A percentile compares a stretch with the other conserved stretches of the same genome.
phyloP scores from a whole-genome alignment of 106 monocot species.

The Phalaenopsis aphrodite region DNA sequence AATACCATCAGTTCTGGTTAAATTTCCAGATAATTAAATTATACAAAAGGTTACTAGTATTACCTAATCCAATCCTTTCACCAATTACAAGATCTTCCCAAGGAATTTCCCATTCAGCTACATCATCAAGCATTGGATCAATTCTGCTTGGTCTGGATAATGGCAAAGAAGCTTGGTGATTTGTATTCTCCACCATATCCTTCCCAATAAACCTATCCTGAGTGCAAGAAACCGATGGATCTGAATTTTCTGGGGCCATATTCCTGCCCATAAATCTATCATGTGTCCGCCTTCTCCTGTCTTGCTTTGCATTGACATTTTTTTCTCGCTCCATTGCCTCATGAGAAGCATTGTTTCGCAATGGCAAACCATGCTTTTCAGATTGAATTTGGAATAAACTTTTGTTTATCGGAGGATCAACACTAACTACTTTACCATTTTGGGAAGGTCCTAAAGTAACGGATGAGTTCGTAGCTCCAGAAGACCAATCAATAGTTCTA shows the following conservation, averaged over 20 bases:
- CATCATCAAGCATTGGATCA: conserved; percentile 89
- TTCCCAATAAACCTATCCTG: conserved; percentile 39
- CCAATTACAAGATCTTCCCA: conserved; percentile 97
- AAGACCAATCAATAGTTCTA: conserved; percentile 10
- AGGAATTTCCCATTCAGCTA: conserved; percentile 82
- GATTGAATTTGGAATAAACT: conserved; percentile 17
- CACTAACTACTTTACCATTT: conserved; percentile 4
- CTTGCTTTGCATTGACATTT: conserved; percentile 24
- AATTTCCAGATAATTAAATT: background rate
- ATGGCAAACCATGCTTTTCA: conserved; percentile 11
- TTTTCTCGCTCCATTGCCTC: conserved; percentile 21
- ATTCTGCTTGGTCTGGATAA: conserved; percentile 23
- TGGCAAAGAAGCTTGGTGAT: conserved; percentile 24
- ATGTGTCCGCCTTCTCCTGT: conserved; percentile 21
- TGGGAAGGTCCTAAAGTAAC: conserved; percentile 16
- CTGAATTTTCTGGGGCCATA: conserved; percentile 7
- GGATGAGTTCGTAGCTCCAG: conserved; percentile 21
- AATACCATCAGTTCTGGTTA: background rate
- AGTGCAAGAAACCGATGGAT: conserved; percentile 1
- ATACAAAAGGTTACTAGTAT: background rate
- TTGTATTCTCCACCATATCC: conserved; percentile 23
- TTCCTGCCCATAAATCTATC: conserved; percentile 12
- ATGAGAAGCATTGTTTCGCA: conserved; percentile 6
- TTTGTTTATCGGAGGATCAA: conserved; percentile 17
- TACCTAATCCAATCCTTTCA: conserved; percentile 99